Evolutionary conservation across 192 early-diverging fungal species (phyloP), one percentile per base, ranked within the genome.

Genomic region (Rhizophagus clarus): DNA sequence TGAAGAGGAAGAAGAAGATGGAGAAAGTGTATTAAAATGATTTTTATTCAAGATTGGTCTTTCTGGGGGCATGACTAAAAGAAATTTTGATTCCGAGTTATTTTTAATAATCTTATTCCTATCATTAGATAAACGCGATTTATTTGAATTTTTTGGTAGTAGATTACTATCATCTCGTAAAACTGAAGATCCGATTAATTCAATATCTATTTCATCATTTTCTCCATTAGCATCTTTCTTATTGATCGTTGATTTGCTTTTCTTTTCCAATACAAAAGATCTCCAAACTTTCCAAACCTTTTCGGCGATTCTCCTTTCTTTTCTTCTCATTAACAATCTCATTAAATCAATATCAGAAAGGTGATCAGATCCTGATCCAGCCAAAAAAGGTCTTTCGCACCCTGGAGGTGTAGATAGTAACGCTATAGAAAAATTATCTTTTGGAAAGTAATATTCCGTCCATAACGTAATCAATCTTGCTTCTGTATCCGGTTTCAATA

Each of bases 391-490:
- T 28, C 12, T 60, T n/a, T 79, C 77, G 1, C 22, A 10, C 2
- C 69, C 77, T 22, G n/a, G 29, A 24, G 77, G 77, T 15, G 29
- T 61, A 4, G 49, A 79, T 51, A 79, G 28, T 56, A 79, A 71
- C 1, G 68, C 17, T 51, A 79, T 72, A 37, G 77, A 79, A 40
- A 61, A 45, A 60, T 79, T 56, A 71, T 79, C 68, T 61, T 72
- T 79, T 5, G 77, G 77, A 34, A 86, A 83, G 66, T 86, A 84
- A 62, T 84, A 86, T 69, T 86, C 83, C 7, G 80, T 24, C 85
- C 85, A 86, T 6, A 86, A 62, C 29, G 83, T 61, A 24, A 77
- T 81, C 11, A 80, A 70, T 24, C 85, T 77, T 1, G 83, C 85
- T 4, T 79, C 83, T 24, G 83, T 86, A 28, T 84, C 80, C 2